phyloP scores from a whole-genome alignment of 2,329 filamentous ascomycete species.

The Colletotrichum agaves region DNA sequence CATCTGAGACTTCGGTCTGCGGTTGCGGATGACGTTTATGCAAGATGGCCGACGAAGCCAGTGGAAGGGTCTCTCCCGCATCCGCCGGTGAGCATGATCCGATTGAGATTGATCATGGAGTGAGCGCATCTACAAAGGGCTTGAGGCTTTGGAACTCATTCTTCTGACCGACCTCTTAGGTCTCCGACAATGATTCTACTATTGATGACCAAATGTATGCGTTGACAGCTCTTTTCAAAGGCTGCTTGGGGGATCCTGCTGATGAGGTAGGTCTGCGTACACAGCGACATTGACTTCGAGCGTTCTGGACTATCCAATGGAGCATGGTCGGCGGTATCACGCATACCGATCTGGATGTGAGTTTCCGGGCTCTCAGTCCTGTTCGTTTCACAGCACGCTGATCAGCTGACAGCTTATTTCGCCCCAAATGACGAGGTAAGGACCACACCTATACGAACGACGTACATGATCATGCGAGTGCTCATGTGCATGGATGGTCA shows the following conservation, averaged over 20 bases:
- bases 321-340: slow-evolving; percentile 38
- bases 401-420: slow-evolving; percentile 38
- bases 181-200: slow-evolving; percentile 5
- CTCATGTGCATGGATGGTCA: not conserved
- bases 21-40: no score
- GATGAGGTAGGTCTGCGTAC: slow-evolving; percentile 17
- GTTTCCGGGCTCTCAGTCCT: not conserved
- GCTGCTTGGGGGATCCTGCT: not conserved
- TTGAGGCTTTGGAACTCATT: not conserved
- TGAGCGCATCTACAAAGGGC: not conserved
- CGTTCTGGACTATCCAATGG: slow-evolving; percentile 25
- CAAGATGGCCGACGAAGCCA: not conserved
- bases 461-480: not conserved
- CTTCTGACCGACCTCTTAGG: not conserved
- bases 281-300: slow-evolving; percentile 30
- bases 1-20: no score
- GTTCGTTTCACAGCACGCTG: not conserved
- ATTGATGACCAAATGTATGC: slow-evolving; percentile 18
- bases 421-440: slow-evolving; percentile 51
- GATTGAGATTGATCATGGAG: slow-evolving; percentile 13
- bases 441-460: not conserved
- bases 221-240: not conserved
- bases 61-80: not conserved
- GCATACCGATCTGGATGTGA: slow-evolving; percentile 31
- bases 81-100: not conserved